Percentiles rank a stretch among this genome's conserved stretches.
Conservation (phyloP, 2,329 filamentous ascomycete genomes). For the Elsinoe australis region DNA sequence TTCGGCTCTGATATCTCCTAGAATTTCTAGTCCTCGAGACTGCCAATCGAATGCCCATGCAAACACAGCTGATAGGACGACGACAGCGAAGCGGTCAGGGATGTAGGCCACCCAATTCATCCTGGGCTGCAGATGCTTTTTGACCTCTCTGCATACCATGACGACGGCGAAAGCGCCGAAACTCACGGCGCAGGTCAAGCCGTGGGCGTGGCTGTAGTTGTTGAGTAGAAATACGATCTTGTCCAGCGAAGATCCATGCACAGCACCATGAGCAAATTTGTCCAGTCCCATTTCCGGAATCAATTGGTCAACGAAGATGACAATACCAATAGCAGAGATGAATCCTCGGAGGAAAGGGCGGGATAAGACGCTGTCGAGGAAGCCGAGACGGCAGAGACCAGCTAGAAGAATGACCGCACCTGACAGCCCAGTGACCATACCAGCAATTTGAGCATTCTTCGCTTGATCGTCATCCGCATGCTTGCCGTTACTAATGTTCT, state of each 20-base stretch:
- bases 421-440: constrained; percentile 78
- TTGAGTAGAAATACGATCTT: constrained; percentile 73
- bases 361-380: constrained; percentile 88
- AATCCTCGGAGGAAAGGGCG: constrained; percentile 89
- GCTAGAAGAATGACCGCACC: constrained; percentile 83
- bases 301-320: constrained; percentile 91
- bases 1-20: constrained; percentile 71
- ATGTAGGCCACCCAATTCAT: constrained; percentile 78
- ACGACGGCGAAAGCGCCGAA: constrained; percentile 76
- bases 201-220: constrained; percentile 60
- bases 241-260: constrained; percentile 77
- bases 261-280: constrained; percentile 58
- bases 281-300: constrained; percentile 81
- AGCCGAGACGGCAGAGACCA: constrained; percentile 77
- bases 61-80: constrained; percentile 74
- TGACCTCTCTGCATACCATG: constrained; percentile 71
- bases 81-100: constrained; percentile 84
- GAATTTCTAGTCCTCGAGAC: constrained; percentile 66
- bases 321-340: constrained; percentile 92
- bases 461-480: constrained; percentile 59
- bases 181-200: constrained; percentile 67
- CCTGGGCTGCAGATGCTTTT: constrained; percentile 69
- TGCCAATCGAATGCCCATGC: constrained; percentile 75
- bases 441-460: constrained; percentile 74
- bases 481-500: constrained; percentile 62